These are phyloP conservation scores for Larix kaempferi DNA, from an alignment of 75 land plant genomes.

Conservation along the genomic window DNA sequence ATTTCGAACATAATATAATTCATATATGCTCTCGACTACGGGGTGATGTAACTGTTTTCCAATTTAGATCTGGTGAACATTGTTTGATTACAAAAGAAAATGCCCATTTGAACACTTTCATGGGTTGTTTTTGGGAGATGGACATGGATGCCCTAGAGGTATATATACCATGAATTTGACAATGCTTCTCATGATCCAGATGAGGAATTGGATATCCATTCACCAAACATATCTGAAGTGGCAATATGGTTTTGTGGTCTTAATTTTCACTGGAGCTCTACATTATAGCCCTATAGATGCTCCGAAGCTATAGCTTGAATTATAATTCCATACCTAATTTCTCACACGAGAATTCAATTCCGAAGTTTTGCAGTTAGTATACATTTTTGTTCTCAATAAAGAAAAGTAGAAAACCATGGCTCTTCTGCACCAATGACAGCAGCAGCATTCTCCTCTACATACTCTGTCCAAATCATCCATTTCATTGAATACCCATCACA, in stretches of 20 bases:
- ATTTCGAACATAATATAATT: too few species aligned
- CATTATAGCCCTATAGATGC: not conserved
- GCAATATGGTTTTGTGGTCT: not conserved
- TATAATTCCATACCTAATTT: not conserved
- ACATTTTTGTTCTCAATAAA: not conserved
- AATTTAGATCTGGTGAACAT: too few species aligned
- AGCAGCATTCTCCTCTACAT: not conserved
- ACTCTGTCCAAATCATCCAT: slow-evolving; percentile 2
- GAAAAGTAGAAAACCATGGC: not conserved
- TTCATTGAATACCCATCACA: not conserved
- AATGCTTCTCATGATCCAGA: not conserved
- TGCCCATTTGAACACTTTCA: too few species aligned
- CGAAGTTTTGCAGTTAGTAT: not conserved
- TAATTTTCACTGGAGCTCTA: not conserved
- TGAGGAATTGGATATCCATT: too few species aligned
- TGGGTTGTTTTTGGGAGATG: too few species aligned
- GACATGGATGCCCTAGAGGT: too few species aligned
- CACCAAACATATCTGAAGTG: not conserved
- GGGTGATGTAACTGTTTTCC: too few species aligned
- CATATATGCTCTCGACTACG: too few species aligned
- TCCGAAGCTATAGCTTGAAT: not conserved
- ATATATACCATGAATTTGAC: too few species aligned
- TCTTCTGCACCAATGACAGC: slow-evolving; percentile 4
- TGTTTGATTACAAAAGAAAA: too few species aligned
- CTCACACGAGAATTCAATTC: not conserved